These are phyloP conservation scores for Papiliotrema nemorosa DNA, from an alignment of 1,284 basidiomycete genomes.

Conservation along the genomic window DNA sequence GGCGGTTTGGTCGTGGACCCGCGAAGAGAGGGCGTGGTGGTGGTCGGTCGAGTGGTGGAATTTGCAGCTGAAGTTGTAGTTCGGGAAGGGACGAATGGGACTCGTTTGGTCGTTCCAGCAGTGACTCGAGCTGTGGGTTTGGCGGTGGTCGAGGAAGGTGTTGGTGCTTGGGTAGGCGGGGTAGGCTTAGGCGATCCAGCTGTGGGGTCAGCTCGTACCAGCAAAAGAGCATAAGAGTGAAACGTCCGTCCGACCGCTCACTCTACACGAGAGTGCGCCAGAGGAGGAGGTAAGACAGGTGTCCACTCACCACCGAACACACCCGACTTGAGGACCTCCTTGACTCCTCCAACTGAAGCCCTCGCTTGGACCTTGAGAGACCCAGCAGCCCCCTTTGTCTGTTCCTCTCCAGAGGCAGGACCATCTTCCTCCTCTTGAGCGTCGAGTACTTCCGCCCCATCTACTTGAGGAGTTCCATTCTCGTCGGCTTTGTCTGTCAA, in stretches of 20 bases:
- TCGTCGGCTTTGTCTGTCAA: neutral
- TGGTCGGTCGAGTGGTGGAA: neutral
- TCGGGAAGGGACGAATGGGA: slow-evolving; percentile 14
- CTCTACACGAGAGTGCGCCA: too few relatives aligned
- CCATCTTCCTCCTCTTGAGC: neutral
- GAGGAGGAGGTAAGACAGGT: too few relatives aligned
- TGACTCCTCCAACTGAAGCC: slow-evolving; percentile 28
- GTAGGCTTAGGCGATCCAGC: neutral
- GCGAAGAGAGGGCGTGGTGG: too few relatives aligned
- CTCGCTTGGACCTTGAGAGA: too few relatives aligned
- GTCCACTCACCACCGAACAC: slow-evolving; percentile 45
- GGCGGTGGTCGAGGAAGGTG: neutral
- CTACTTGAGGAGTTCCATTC: neutral
- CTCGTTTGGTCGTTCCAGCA: neutral
- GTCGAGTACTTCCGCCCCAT: neutral
- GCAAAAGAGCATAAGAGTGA: neutral
- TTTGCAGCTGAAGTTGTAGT: neutral
- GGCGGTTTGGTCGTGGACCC: neutral
- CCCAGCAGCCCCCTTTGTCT: neutral
- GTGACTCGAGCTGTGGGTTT: neutral
- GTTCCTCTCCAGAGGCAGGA: neutral
- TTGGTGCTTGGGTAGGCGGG: neutral
- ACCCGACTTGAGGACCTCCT: slow-evolving; percentile 42
- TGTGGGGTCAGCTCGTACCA: neutral
- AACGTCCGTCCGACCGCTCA: too few relatives aligned